Conservation (phyloP, 2,329 filamentous ascomycete species). For the Diplodia corticola region DNA sequence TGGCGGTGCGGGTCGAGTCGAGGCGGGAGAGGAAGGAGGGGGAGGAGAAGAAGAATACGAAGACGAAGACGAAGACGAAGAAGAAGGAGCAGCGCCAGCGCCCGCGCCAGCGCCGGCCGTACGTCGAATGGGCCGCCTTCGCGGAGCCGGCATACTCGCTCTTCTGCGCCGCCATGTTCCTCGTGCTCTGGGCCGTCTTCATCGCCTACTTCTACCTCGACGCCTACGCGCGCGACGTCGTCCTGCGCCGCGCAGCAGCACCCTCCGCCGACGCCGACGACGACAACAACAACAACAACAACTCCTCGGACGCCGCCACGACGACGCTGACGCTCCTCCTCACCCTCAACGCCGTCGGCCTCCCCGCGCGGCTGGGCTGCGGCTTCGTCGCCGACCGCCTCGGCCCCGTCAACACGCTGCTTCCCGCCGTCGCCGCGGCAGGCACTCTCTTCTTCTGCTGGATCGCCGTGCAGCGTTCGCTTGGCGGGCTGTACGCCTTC, state of each 20-base stretch:
- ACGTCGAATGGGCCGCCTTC: slow-evolving; percentile 60
- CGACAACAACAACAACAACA: too few species aligned
- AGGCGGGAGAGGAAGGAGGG: too few species aligned
- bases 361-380: slow-evolving; percentile 52
- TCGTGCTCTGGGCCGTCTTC: slow-evolving; percentile 53
- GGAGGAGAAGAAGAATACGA: too few species aligned
- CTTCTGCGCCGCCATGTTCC: slow-evolving; percentile 46
- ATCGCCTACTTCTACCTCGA: slow-evolving; percentile 57
- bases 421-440: slow-evolving; percentile 39
- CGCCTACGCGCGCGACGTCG: slow-evolving; percentile 25
- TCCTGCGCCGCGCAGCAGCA: slow-evolving; percentile 43
- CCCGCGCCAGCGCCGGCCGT: slow-evolving; percentile 46
- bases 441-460: slow-evolving; percentile 49
- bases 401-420: slow-evolving; percentile 46
- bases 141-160: slow-evolving; percentile 54
- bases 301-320: too few species aligned
- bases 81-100: too few species aligned
- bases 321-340: slow-evolving; percentile 52
- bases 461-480: slow-evolving; percentile 42
- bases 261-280: too few species aligned
- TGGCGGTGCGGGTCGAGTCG: too few species aligned
- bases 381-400: slow-evolving; percentile 45
- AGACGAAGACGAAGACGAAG: too few species aligned
- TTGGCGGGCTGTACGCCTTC: slow-evolving; percentile 45
- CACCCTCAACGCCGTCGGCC: slow-evolving; percentile 54